Evolutionary conservation across 257 asterid species (phyloP).

Genomic region (Jacaranda copaia): DNA sequence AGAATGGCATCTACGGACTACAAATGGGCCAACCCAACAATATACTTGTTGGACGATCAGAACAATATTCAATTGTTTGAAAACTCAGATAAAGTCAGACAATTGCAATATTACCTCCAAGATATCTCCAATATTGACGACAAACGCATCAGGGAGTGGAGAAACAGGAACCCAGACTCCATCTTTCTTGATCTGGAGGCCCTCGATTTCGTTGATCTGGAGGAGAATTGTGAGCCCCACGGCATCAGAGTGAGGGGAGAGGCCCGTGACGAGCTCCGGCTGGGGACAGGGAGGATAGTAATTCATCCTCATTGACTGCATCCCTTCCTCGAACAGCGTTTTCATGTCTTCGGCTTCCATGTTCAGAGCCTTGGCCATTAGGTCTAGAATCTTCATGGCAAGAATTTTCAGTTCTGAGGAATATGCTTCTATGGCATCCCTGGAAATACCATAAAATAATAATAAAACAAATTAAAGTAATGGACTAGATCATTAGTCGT

Average conservation of each 20-base stretch:
- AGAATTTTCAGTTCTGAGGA: conserved; percentile 35
- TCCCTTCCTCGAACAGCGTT: conserved; percentile 28
- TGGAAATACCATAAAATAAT: neutral
- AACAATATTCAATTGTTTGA: neutral
- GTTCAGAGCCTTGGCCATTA: conserved; percentile 33
- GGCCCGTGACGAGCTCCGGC: conserved; percentile 38
- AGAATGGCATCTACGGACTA: too few relatives aligned
- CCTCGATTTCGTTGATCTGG: conserved; percentile 35
- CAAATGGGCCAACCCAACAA: neutral
- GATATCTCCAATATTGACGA: conserved; percentile 38
- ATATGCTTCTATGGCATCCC: conserved; percentile 43
- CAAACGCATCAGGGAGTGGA: conserved; percentile 36
- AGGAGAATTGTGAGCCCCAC: conserved; percentile 34
- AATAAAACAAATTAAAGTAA: too few relatives aligned
- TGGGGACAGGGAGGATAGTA: conserved; percentile 44
- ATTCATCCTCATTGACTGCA: conserved; percentile 42
- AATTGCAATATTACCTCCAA: conserved; percentile 33
- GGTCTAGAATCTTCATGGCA: conserved; percentile 30
- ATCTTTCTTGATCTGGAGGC: conserved; percentile 39
- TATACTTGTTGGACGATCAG: neutral
- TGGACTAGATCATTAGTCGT: too few relatives aligned
- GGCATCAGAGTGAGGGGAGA: conserved; percentile 36
- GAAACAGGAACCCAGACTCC: conserved; percentile 38
- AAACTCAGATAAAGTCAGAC: too few relatives aligned
- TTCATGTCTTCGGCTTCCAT: conserved; percentile 38